Evolutionary conservation across 768 basidiomycete genomes (phyloP).

Genomic region (Cystofilobasidium ferigula): DNA sequence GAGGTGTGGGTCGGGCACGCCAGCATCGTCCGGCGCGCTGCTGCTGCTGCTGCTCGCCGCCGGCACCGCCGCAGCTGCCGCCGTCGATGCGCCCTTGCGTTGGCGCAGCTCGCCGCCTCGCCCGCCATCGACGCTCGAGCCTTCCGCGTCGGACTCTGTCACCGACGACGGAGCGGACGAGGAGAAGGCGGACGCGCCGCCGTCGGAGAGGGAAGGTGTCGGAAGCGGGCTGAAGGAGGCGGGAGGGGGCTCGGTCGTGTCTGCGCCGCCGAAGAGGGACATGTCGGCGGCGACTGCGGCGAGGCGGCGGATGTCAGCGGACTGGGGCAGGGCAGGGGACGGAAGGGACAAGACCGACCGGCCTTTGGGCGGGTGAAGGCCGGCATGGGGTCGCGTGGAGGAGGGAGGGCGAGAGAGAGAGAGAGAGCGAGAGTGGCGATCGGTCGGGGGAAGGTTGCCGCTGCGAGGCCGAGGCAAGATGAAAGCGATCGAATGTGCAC

Average conservation of each 20-base stretch:
- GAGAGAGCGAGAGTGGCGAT: no score
- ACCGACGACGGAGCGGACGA: neutral
- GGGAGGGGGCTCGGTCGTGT: constrained; percentile 49
- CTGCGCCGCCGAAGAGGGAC: constrained; percentile 56
- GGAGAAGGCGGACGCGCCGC: neutral
- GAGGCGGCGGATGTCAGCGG: neutral
- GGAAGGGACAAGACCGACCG: neutral
- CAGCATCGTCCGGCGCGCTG: neutral
- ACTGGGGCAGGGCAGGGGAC: neutral
- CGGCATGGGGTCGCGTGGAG: no score
- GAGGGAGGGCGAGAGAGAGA: no score
- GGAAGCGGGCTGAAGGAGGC: neutral
- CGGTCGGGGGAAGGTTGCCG: no score
- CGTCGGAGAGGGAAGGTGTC: neutral
- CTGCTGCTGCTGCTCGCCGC: neutral
- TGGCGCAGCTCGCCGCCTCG: no score
- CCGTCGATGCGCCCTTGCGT: neutral
- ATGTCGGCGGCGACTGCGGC: constrained; percentile 24
- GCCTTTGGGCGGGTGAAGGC: no score
- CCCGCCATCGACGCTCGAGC: no score
- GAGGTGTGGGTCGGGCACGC: constrained; percentile 1
- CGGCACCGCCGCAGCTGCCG: neutral
- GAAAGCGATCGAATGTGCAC: no score
- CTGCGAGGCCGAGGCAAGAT: no score
- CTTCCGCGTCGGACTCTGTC: no score